Base-by-base conservation (phyloP, 805 yeast species). In the Peterozyma xylosa region DNA sequence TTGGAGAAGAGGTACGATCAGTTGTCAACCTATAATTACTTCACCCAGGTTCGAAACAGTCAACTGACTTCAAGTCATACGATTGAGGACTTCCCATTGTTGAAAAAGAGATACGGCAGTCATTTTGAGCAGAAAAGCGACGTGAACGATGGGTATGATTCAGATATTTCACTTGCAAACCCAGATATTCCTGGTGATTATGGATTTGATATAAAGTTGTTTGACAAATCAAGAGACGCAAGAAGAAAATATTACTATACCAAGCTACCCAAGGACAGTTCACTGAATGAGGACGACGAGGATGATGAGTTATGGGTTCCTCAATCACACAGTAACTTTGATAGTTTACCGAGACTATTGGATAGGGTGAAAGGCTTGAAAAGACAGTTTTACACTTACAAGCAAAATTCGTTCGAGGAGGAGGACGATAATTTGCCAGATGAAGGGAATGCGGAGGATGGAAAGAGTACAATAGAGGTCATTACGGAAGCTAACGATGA, bases 151-250 rank as follows among this genome's bases (percentile, higher is more conserved):
- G 76, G 67, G 2, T 66, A 64, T 49, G 68, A 65, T 27, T 70
- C 78, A 0, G 76, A 69, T 49, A 58, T 73, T 2, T 76, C 82
- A 0, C 50, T 74, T 18, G 80, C 82, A 1, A 70, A 73, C 47
- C 80, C 82, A 0, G 68, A 68, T 41, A 56, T 73, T 5, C 65
- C 74, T 16, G 78, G 74, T 3, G 68, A 71, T 39, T 66, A 64
- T 52, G 79, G 73, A 0, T 78, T 78, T 50, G 61, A 63, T 6
- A 62, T 78, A 29, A 75, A 71, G 49, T 34, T 66, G 16, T 63
- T 61, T 51, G 70, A 66, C 42, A 58, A 60, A 4, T 48, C 60
- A n/a, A 46, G 46, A 37, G 64, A 56, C 37, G 30, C 45, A 11
- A 56, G 48, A 13, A 56, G 45, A 45, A 52, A 52, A 44, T 47